phyloP scores from a whole-genome alignment of 441 rosid genomes.

The Cnidoscolus chayamansa region DNA sequence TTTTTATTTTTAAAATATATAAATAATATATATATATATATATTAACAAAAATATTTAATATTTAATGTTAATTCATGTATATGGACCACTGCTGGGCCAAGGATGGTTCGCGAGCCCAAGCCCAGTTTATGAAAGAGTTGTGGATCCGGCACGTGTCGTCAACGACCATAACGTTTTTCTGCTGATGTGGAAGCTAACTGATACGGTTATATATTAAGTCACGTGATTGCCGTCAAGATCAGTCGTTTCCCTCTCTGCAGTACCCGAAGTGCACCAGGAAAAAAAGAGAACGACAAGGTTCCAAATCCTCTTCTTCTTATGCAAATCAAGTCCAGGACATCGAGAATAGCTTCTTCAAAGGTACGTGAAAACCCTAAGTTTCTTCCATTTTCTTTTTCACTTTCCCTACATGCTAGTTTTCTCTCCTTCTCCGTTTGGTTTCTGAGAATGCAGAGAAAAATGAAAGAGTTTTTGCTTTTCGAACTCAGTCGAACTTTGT shows the following conservation, averaged over 20 bases:
- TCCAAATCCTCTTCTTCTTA: neutral
- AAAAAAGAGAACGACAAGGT: neutral
- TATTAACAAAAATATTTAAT: too few relatives aligned
- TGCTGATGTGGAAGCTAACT: constrained; percentile 43
- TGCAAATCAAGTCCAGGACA: neutral
- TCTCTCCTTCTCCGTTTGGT: constrained; percentile 1
- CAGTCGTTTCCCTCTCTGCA: neutral
- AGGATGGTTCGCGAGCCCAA: neutral
- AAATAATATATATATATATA: too few relatives aligned
- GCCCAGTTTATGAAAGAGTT: neutral
- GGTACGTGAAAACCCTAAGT: neutral
- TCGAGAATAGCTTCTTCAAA: neutral
- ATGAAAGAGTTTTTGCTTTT: constrained; percentile 19
- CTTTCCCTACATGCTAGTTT: too few relatives aligned
- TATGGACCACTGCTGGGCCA: constrained; percentile 16
- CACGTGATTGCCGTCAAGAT: constrained; percentile 7
- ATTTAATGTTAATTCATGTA: too few relatives aligned
- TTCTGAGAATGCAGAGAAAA: constrained; percentile 30
- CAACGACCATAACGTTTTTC: constrained; percentile 45
- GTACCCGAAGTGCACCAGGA: too few relatives aligned
- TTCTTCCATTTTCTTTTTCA: constrained; percentile 5
- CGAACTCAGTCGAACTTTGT: neutral
- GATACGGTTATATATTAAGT: neutral
- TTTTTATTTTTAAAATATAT: too few relatives aligned
- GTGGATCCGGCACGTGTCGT: constrained; percentile 12